A percentile compares a stretch with the other conserved stretches of the same genome.
Conservation (phyloP, 352 stramenopile genomes). For the Pythium monospermum region DNA sequence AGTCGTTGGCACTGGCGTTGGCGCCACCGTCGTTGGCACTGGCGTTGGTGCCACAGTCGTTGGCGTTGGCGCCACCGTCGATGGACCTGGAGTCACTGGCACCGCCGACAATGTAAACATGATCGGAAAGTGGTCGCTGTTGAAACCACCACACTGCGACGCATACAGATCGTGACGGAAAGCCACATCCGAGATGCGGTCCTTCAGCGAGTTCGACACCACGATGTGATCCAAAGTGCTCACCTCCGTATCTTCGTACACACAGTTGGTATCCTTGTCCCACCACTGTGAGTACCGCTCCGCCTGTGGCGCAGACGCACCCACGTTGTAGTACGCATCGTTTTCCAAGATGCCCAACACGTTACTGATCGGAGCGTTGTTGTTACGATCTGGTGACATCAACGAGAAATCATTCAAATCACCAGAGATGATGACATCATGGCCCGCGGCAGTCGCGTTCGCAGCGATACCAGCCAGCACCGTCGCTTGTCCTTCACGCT, state of each 20-base stretch:
- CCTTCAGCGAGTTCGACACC: constrained; percentile 27
- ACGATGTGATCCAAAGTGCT: constrained; percentile 29
- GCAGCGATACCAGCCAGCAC: constrained; percentile 16
- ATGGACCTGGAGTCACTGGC: too few relatives aligned
- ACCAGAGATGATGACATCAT: constrained; percentile 29
- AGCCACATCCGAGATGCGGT: constrained; percentile 14
- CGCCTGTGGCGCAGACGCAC: not conserved
- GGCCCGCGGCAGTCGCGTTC: not conserved
- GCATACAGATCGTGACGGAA: constrained; percentile 27
- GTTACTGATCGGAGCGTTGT: constrained; percentile 25
- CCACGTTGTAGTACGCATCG: constrained; percentile 14
- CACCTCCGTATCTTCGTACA: constrained; percentile 16
- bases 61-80: not conserved
- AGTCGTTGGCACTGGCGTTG: constrained; percentile 2
- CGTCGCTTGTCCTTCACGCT: constrained; percentile 27
- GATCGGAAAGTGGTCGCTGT: constrained; percentile 35
- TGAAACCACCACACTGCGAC: constrained; percentile 18
- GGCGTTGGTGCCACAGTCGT: constrained; percentile 1
- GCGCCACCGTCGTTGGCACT: not conserved
- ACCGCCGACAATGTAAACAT: constrained; percentile 21
- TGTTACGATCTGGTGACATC: constrained; percentile 16
- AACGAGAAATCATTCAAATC: constrained; percentile 31
- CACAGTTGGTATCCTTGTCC: constrained; percentile 21
- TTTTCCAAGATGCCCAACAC: constrained; percentile 22
- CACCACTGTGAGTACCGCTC: constrained; percentile 23